Evolutionary conservation across 805 yeast species (phyloP), one percentile per base, ranked within the genome.

Genomic region (Candida ovalis): DNA sequence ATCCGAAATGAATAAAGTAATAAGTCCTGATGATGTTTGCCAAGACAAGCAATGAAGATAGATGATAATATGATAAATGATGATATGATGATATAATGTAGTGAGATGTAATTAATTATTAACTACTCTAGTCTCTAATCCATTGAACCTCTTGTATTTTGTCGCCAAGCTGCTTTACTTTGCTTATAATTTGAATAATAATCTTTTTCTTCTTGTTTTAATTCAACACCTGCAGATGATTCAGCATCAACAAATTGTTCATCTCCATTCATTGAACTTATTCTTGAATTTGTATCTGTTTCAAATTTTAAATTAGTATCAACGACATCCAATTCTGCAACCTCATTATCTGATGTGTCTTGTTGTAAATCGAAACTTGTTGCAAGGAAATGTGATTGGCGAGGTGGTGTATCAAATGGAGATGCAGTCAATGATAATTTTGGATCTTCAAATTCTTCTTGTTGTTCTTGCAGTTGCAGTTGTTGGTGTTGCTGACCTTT

Each of bases 171-270:
- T 53, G 70, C 65, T 53, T 71, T 75, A 52, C 68, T 76, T 45
- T 66, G 67, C 6, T 68, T 59, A 52, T 76, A 75, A 52, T 74
- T 75, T 1, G 80, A 72, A 44, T 72, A 73, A 43, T 73, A 76
- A 49, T 73, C 53, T 24, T 44, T 28, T n/a, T 44, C 50, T 2
- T 32, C 43, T 1, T 41, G 41, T 4, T 30, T 24, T 19, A 46
- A 19, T 22, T 43, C 32, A 13, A 43, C 19, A n/a, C 27, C 19
- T 12, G 12, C 9, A 12, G 17, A 7, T n/a, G 22, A 9, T 12
- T 23, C 30, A n/a, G 32, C 33, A 35, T 43, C 45, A 35, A 24
- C 40, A 25, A 23, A 35, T 5, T 33, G 17, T 13, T 18, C 15
- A 18, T 35, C 15, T 5, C 28, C 28, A 12, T 21, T 19, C 3